A percentile compares a stretch with the other conserved stretches of the same genome.
Evolutionary conservation across 495 filamentous ascomycete genomes (phyloP).

Genomic region (Aspergillus indologenus): DNA sequence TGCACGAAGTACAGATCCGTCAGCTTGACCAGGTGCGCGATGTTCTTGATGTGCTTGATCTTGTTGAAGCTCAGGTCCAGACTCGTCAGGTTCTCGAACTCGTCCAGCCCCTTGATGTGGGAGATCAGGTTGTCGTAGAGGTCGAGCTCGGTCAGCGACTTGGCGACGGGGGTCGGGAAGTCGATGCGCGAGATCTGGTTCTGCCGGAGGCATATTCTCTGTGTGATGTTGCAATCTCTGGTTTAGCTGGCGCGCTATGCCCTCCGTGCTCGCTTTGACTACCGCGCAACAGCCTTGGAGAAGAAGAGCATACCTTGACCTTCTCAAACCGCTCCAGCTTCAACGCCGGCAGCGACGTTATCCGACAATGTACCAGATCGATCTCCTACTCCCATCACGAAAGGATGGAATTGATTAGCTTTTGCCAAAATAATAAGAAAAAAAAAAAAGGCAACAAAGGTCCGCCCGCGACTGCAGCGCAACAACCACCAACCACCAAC

Average conservation of each 20-base stretch:
- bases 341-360: slow-evolving; percentile 75
- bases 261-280: too few species aligned
- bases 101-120: slow-evolving; percentile 80
- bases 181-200: slow-evolving; percentile 81
- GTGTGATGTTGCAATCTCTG: too few species aligned
- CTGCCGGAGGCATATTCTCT: slow-evolving; percentile 89
- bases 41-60: slow-evolving; percentile 95
- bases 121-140: slow-evolving; percentile 97
- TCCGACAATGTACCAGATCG: slow-evolving; percentile 80
- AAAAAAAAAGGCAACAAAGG: slow-evolving; percentile 10
- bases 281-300: too few species aligned
- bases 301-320: slow-evolving; percentile 49
- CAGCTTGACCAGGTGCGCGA: slow-evolving; percentile 74
- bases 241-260: too few species aligned
- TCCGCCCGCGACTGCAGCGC: too few species aligned
- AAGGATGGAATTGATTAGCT: not conserved
- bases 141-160: slow-evolving; percentile 76
- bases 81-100: slow-evolving; percentile 66
- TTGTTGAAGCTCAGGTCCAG: slow-evolving; percentile 98
- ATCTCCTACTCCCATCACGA: slow-evolving; percentile 61
- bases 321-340: slow-evolving; percentile 78
- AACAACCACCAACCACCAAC: too few species aligned
- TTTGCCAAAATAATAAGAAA: not conserved
- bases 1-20: slow-evolving; percentile 91
- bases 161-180: slow-evolving; percentile 58